phyloP scores from a whole-genome alignment of 169 alveolate species.

The Neospora caninum region DNA sequence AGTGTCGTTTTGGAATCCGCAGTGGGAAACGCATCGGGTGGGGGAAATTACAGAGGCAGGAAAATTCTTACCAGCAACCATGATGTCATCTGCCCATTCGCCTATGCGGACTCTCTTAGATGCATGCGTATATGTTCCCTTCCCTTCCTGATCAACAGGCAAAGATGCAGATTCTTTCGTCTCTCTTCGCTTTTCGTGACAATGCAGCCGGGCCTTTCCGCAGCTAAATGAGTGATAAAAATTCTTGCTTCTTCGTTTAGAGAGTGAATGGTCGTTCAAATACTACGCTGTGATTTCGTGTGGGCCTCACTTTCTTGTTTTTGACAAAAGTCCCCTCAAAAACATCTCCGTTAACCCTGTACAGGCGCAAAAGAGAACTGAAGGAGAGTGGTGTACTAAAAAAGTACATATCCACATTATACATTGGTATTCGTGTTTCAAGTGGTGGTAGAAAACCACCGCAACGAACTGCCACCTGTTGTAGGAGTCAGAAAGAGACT shows the following conservation, averaged over 20 bases:
- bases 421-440: no score
- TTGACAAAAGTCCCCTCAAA: conserved; percentile 5
- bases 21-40: no score
- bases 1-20: no score
- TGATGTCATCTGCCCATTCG: conserved; percentile 17
- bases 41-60: not conserved
- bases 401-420: no score
- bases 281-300: not conserved
- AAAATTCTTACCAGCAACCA: conserved; percentile 22
- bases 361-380: not conserved
- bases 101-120: conserved; percentile 2
- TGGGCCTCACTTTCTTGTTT: not conserved
- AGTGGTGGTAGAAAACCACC: no score
- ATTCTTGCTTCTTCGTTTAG: no score
- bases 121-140: conserved; percentile 18
- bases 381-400: not conserved
- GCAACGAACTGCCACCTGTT: no score
- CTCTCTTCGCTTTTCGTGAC: not conserved
- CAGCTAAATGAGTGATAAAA: not conserved
- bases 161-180: not conserved
- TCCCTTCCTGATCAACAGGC: not conserved
- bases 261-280: no score
- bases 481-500: no score
- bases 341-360: conserved; percentile 31
- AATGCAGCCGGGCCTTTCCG: not conserved